phyloP scores from a whole-genome alignment of 2,329 filamentous ascomycete species.

The Fusarium continuum region DNA sequence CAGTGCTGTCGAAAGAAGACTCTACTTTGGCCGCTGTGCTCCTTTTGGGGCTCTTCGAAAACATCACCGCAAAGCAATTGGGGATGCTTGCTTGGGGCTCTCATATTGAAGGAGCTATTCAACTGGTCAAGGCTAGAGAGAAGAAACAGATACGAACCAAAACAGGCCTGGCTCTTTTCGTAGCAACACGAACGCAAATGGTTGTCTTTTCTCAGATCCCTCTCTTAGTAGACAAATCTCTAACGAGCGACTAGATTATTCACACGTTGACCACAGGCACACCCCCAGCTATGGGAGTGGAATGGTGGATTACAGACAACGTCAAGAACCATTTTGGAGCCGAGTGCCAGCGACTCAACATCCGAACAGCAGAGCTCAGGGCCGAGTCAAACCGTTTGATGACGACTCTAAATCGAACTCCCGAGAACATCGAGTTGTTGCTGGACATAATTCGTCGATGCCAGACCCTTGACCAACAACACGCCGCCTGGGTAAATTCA shows the following conservation, averaged over 20 bases:
- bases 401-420: conserved; percentile 55
- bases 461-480: conserved; percentile 62
- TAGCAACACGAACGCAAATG: conserved; percentile 69
- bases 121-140: conserved; percentile 66
- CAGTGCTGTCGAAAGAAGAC: conserved; percentile 61
- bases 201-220: conserved; percentile 45
- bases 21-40: conserved; percentile 67
- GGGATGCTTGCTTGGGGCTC: conserved; percentile 69
- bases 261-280: conserved; percentile 64
- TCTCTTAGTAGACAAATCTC: background rate
- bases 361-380: conserved; percentile 65
- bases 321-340: conserved; percentile 59
- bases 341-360: conserved; percentile 61
- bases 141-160: conserved; percentile 63
- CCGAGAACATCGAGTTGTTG: conserved; percentile 61
- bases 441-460: conserved; percentile 61
- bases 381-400: conserved; percentile 62
- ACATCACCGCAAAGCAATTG: conserved; percentile 63
- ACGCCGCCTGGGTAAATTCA: conserved; percentile 59
- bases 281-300: conserved; percentile 60
- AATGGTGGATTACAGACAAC: conserved; percentile 69
- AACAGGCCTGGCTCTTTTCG: conserved; percentile 64
- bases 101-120: conserved; percentile 71
- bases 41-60: conserved; percentile 69
- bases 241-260: conserved; percentile 57